Evolutionary conservation across 177 flowering plant species (phyloP).

Genomic region (Tripterygium wilfordii): DNA sequence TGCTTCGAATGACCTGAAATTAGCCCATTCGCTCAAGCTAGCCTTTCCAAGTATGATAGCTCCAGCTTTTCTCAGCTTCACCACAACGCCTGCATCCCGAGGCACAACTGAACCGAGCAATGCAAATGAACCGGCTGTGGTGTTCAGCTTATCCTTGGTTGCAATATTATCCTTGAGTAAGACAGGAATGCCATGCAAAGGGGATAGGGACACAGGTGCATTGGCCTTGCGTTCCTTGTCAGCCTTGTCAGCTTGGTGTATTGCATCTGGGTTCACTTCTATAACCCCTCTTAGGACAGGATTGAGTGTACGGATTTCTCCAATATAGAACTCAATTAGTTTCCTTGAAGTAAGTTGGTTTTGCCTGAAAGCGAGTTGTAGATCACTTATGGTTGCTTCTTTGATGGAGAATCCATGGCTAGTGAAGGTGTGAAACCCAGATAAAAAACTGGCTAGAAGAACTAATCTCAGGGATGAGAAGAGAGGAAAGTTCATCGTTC

Average conservation of each 20-base stretch:
- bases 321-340: conserved; percentile 43
- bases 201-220: not conserved
- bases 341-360: conserved; percentile 46
- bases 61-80: conserved; percentile 38
- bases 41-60: conserved; percentile 61
- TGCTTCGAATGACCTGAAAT: conserved; percentile 9
- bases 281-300: conserved; percentile 35
- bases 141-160: conserved; percentile 44
- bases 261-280: conserved; percentile 61
- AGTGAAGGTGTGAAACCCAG: not conserved
- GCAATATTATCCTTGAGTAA: conserved; percentile 53
- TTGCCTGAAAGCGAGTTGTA: conserved; percentile 34
- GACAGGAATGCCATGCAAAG: conserved; percentile 48
- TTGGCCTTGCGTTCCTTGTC: conserved; percentile 21
- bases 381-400: conserved; percentile 43
- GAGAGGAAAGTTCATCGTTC: conserved; percentile 1
- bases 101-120: conserved; percentile 39
- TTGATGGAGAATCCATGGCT: conserved; percentile 19
- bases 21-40: conserved; percentile 49
- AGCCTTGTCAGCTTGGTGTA: conserved; percentile 35
- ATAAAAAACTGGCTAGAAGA: conserved; percentile 1
- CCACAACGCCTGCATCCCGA: conserved; percentile 46
- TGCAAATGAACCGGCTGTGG: conserved; percentile 53
- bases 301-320: conserved; percentile 30
- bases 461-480: not conserved